Evolutionary conservation across 2,329 filamentous ascomycete species (phyloP), one percentile per base, ranked within the genome.

Genomic region (Aspergillus texensis): DNA sequence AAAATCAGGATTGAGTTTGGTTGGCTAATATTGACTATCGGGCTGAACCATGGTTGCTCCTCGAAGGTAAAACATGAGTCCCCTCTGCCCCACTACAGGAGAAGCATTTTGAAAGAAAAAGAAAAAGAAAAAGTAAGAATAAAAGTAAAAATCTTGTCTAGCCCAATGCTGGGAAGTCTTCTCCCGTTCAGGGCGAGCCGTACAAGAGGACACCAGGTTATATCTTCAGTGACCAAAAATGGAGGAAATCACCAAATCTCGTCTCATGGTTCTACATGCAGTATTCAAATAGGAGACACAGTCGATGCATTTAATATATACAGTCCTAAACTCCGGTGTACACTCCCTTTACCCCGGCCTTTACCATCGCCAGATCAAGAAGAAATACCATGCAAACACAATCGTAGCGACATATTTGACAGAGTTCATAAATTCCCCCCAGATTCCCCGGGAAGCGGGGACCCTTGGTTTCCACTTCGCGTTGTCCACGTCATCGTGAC

Each of bases 361-460:
- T 39, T 74, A 92, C 67, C 89, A 89, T 71, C 83, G 83, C 79
- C 85, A 87, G 62, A 89, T 82, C 69, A 94, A 78, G 79, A 88
- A 91, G 34, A 82, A 82, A 82, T 91, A 95, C 75, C 88, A 88
- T 16, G 80, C 67, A 52, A 89, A 75, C 24, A 86, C 87, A 75
- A 91, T 85, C 83, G 85, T 87, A 6, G 82, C 82, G 4, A 93
- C 88, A 55, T 85, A 82, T 79, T 86, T 88, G 21, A 89, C 70
- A 52, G 86, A 89, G 10, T 81, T 84, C 77, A 83, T 84, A 43
- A 93, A 78, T 75, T 94, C 90, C 30, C 82, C 80, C 36, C 80
- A 74, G 6, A 91, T 83, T 5, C 86, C 62, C 6, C 45, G 63
- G 4, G 45, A 61, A 14, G 73, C 43, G n/a, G 45, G 52, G 48